Evolutionary conservation across 2,329 filamentous ascomycete species (phyloP).

Genomic region (Pestalotiopsis sp.): DNA sequence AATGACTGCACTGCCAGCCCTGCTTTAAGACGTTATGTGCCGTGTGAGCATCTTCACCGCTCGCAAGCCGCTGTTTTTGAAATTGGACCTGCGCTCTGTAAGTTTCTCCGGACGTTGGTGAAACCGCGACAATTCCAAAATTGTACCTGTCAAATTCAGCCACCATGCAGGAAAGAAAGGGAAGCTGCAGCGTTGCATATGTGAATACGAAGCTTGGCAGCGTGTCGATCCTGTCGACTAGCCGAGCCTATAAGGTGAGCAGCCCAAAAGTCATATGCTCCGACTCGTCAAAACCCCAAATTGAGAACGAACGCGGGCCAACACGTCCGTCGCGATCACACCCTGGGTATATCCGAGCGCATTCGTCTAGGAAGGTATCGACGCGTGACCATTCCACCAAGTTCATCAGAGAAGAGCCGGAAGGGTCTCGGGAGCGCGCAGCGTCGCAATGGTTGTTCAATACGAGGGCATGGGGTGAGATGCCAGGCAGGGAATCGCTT

Average conservation of each 20-base stretch:
- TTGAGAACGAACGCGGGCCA: not conserved
- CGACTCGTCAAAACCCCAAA: not conserved
- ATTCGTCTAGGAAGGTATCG: constrained; percentile 4
- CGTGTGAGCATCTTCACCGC: not conserved
- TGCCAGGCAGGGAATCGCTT: not conserved
- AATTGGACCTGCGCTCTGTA: not conserved
- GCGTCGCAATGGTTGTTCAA: not conserved
- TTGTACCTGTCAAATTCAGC: not conserved
- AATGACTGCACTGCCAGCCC: not conserved
- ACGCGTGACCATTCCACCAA: not conserved
- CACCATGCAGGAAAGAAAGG: not conserved
- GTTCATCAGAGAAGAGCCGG: not conserved
- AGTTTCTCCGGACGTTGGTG: not conserved
- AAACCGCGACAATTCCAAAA: not conserved
- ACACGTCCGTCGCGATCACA: not conserved
- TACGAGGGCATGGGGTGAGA: not conserved
- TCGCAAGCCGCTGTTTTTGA: not conserved
- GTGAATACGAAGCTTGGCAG: constrained; percentile 13
- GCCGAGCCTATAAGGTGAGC: not conserved
- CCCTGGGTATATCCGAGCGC: constrained; percentile 3
- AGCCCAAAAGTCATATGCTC: not conserved
- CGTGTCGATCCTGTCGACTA: constrained; percentile 1
- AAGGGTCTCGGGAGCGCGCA: constrained; percentile 1
- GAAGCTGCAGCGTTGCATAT: constrained; percentile 10
- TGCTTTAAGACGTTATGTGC: not conserved